These are phyloP conservation scores for Tulasnella sp. DNA, from an alignment of 768 basidiomycete species.

Conservation along the genomic window DNA sequence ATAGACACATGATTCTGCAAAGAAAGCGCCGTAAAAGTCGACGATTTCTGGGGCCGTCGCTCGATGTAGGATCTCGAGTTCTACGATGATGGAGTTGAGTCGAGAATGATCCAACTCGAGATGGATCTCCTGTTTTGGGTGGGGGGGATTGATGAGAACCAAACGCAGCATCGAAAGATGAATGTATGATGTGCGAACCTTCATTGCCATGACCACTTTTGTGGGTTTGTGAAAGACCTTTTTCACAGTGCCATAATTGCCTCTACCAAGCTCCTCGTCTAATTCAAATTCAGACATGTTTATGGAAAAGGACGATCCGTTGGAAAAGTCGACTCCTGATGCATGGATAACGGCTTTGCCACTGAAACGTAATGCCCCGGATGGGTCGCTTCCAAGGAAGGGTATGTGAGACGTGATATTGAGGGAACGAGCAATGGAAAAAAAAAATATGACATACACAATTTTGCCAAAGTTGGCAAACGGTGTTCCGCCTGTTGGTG, in stretches of 20 bases:
- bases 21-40: constrained; percentile 98
- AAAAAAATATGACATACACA: constrained; percentile 52
- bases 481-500: constrained; percentile 50
- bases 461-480: constrained; percentile 92
- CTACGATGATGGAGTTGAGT: constrained; percentile 95
- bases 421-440: constrained; percentile 1
- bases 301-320: constrained; percentile 83
- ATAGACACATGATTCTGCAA: constrained; percentile 99
- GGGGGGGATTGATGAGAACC: constrained; percentile 2
- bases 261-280: constrained; percentile 88
- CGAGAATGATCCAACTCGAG: constrained; percentile 90
- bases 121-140: constrained; percentile 86
- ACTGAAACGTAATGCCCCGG: constrained; percentile 87
- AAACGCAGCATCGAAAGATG: constrained; percentile 2
- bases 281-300: constrained; percentile 91
- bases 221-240: constrained; percentile 91
- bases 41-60: constrained; percentile 87
- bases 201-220: constrained; percentile 97
- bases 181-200: constrained; percentile 47
- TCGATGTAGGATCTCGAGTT: constrained; percentile 94
- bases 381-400: constrained; percentile 66
- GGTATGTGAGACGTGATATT: constrained; percentile 14
- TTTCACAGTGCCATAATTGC: constrained; percentile 97
- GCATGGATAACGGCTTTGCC: constrained; percentile 92
- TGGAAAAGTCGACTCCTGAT: constrained; percentile 80